Percentiles rank a stretch among this genome's conserved stretches.
Conservation (phyloP, 192 early-diverging fungal species). For the Phlyctochytrium arcticum region DNA sequence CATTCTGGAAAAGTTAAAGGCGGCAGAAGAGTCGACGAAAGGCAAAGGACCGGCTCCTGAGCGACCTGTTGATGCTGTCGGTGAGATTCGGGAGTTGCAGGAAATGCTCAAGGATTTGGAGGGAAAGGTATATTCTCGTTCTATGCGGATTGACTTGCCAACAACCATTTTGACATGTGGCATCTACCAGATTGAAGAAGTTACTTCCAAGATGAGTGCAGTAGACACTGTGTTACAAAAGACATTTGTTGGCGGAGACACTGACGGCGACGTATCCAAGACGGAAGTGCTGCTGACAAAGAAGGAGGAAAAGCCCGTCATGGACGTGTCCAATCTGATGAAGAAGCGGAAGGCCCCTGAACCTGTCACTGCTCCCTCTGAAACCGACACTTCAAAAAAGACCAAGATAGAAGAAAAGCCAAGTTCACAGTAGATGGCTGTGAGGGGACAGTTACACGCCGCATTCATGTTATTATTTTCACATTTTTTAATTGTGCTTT, state of each 20-base stretch:
- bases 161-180: not conserved
- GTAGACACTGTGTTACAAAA: not conserved
- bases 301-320: not conserved
- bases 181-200: conserved; percentile 6
- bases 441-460: too few relatives aligned
- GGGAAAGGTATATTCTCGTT: not conserved
- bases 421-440: too few relatives aligned
- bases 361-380: not conserved
- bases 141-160: not conserved
- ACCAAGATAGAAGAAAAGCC: not conserved
- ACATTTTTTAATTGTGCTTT: too few relatives aligned
- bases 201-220: conserved; percentile 1
- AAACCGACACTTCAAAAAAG: not conserved
- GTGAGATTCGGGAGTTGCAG: conserved; percentile 7
- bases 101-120: conserved; percentile 18
- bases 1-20: not conserved
- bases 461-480: too few relatives aligned
- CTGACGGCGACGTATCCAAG: not conserved
- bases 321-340: conserved; percentile 10
- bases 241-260: not conserved
- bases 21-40: not conserved
- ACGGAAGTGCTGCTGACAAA: not conserved
- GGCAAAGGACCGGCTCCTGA: conserved; percentile 4
- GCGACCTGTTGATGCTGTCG: not conserved
- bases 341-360: conserved; percentile 17